Evolutionary conservation across 768 basidiomycete species (phyloP).

Genomic region (Rhizopogon roseolus): DNA sequence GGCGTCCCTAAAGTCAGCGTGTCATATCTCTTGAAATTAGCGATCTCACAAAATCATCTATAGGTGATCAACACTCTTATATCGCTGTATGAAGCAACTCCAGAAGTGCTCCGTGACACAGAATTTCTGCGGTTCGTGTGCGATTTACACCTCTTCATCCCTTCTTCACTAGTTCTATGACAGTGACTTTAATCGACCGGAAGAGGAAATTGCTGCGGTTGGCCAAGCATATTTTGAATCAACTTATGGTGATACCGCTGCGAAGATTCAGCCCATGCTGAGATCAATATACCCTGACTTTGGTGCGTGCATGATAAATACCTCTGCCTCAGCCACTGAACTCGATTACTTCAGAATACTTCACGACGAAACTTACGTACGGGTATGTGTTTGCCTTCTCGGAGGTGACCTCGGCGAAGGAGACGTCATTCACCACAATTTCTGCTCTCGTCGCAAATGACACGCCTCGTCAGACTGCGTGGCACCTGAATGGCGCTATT

Average conservation of each 20-base stretch:
- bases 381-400: constrained; percentile 50
- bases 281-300: constrained; percentile 56
- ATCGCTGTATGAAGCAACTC: constrained; percentile 46
- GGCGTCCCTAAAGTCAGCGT: constrained; percentile 52
- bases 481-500: constrained; percentile 60
- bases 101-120: constrained; percentile 46
- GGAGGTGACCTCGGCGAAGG: constrained; percentile 41
- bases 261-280: constrained; percentile 41
- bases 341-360: constrained; percentile 39
- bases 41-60: not conserved
- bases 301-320: constrained; percentile 34
- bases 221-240: constrained; percentile 42
- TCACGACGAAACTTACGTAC: constrained; percentile 49
- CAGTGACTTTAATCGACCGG: constrained; percentile 38
- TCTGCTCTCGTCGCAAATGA: constrained; percentile 58
- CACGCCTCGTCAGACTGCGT: constrained; percentile 53
- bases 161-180: not conserved
- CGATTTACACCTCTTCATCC: not conserved
- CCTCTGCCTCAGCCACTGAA: not conserved
- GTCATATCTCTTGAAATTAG: not conserved
- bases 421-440: constrained; percentile 57
- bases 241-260: constrained; percentile 54
- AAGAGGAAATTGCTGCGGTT: constrained; percentile 35
- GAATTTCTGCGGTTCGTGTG: constrained; percentile 38
- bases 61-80: constrained; percentile 58